Evolutionary conservation across 1,284 basidiomycete species (phyloP), one percentile per base, ranked within the genome.

Genomic region (Lignosus rhinocerotis): DNA sequence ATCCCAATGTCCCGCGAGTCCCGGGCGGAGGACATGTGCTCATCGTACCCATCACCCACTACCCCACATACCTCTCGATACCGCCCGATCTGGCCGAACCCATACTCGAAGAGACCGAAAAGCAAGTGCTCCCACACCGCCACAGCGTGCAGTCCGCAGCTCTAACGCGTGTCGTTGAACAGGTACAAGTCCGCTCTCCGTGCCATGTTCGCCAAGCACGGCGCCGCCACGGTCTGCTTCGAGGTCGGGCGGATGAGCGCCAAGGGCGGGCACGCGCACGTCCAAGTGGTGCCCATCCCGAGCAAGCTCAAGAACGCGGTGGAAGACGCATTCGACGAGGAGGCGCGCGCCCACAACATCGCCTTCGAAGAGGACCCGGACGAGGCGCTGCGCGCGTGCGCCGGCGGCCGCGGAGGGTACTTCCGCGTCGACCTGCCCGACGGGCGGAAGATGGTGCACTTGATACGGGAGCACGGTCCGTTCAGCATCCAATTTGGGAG

Each of bases 21-120:
- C 95, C 95, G 0, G 95, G 95, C 17, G 96, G 95, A 19, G 95
- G 96, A 0, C 96, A 98, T 71, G 88, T 96, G 45, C 82, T 98
- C 47, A 92, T 95, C 63, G 87, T 96, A 14, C 92, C 92, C 39
- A 94, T 95, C 61, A 79, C 80, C 1, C 87, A 88, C 69, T 85
- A 84, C 68, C 81, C 83, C 6, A 86, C 86, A 3, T 76, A 87
- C 17, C 73, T 79, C 3, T 78, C 75, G 1, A 73, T 97, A 51
- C 92, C 94, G 0, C 70, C 83, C 0, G 92, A 94, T 59, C 80
- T 95, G 38, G 82, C 87, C 0, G 77, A 79, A 9, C 84, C 91
- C 1, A 92, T 97, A 57, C 69, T 92, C 14, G 79, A 87, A 19
- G 95, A 98, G 74, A 87, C 94, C 0, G 84, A 89, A 63, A 83